A percentile compares a stretch with the other conserved stretches of the same genome.
Evolutionary conservation across 805 yeast genomes (phyloP).

Genomic region (Cyberlindnera maritima): DNA sequence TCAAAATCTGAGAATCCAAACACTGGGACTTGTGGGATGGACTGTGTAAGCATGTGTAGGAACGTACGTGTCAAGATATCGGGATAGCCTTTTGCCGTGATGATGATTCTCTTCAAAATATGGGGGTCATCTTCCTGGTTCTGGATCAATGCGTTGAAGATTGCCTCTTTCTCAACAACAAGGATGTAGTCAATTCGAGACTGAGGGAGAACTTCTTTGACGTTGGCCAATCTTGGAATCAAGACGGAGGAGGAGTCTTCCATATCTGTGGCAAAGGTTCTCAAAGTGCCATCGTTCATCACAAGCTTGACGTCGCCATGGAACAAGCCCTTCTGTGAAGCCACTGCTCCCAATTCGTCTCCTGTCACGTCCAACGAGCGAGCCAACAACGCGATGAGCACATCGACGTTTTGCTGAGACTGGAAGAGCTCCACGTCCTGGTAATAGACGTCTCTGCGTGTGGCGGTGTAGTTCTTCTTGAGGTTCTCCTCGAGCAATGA

Average conservation of each 20-base stretch:
- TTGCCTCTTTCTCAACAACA: constrained; percentile 54
- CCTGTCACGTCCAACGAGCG: constrained; percentile 37
- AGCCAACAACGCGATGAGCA: constrained; percentile 37
- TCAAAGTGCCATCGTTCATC: constrained; percentile 2
- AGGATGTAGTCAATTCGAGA: constrained; percentile 30
- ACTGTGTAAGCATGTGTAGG: constrained; percentile 29
- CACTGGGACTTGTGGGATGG: constrained; percentile 32
- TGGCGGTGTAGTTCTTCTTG: constrained; percentile 12
- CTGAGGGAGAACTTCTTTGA: constrained; percentile 9
- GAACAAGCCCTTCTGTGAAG: constrained; percentile 63
- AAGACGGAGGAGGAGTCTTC: constrained; percentile 25
- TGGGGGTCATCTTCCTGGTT: neutral
- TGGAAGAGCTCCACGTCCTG: constrained; percentile 54
- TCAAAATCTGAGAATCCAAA: constrained; percentile 61
- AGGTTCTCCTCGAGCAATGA: constrained; percentile 21
- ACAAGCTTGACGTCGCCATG: constrained; percentile 33
- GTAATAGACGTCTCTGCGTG: constrained; percentile 62
- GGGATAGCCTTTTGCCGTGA: constrained; percentile 74
- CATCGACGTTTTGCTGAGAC: constrained; percentile 42
- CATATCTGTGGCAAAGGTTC: too few species aligned
- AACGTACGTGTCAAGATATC: constrained; percentile 53
- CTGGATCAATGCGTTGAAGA: constrained; percentile 36
- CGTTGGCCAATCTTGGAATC: constrained; percentile 39
- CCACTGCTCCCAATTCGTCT: constrained; percentile 44
- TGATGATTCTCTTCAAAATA: constrained; percentile 31